Percentiles rank a stretch among this genome's conserved stretches.
Conservation (phyloP, 2,329 filamentous ascomycete genomes). For the Botrytis fabae region DNA sequence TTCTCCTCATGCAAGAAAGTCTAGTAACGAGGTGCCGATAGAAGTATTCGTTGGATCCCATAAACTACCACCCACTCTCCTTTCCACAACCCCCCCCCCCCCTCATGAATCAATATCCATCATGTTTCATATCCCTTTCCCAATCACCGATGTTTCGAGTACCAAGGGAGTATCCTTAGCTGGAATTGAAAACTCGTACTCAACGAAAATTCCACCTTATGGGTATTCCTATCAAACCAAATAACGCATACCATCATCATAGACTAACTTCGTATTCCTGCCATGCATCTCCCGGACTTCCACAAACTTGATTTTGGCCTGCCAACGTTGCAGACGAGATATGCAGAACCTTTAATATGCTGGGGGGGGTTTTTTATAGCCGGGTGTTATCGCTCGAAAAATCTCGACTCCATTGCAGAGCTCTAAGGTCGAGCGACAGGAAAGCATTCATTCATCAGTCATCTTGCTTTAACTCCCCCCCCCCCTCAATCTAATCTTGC, state of each 20-base stretch:
- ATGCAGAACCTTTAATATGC: constrained; percentile 38
- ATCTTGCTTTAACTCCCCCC: constrained; percentile 27
- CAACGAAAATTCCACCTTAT: constrained; percentile 36
- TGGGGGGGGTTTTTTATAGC: constrained; percentile 32
- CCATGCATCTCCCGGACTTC: constrained; percentile 37
- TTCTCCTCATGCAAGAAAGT: constrained; percentile 39
- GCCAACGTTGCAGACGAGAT: constrained; percentile 34
- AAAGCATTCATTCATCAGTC: constrained; percentile 42
- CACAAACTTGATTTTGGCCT: constrained; percentile 36
- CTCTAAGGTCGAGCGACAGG: constrained; percentile 36
- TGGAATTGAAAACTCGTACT: constrained; percentile 34
- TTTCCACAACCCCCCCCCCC: constrained; percentile 21
- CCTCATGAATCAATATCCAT: constrained; percentile 31
- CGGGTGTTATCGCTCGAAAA: constrained; percentile 37
- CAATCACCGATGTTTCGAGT: constrained; percentile 29
- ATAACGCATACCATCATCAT: constrained; percentile 40
- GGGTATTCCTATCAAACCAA: constrained; percentile 40
- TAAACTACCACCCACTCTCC: constrained; percentile 8
- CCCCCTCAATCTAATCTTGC: constrained; percentile 84
- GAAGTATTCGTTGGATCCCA: constrained; percentile 31
- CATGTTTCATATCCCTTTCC: constrained; percentile 31
- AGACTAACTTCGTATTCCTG: constrained; percentile 36
- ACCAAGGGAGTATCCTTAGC: constrained; percentile 32
- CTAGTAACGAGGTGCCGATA: constrained; percentile 39
- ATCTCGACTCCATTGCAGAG: constrained; percentile 34